Evolutionary conservation across 768 basidiomycete genomes (phyloP).

Genomic region (Termitomyces sp.): DNA sequence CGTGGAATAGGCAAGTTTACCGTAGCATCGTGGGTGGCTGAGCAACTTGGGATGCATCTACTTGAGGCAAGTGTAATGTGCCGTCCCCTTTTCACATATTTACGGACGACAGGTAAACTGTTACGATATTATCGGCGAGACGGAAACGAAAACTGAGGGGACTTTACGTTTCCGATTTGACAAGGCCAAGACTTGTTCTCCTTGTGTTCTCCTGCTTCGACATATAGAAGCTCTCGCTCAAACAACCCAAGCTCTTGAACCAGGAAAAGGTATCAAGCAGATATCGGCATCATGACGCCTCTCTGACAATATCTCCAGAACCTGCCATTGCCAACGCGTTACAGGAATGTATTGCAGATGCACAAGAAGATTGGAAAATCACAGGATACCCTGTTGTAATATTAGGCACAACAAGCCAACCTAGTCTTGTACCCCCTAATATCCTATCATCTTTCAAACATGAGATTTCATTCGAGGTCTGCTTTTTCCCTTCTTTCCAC

Average conservation of each 20-base stretch:
- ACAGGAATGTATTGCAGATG: conserved; percentile 58
- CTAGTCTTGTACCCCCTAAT: conserved; percentile 57
- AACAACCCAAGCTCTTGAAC: conserved; percentile 59
- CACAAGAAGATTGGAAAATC: conserved; percentile 52
- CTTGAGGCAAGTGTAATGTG: conserved; percentile 53
- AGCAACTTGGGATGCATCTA: conserved; percentile 69
- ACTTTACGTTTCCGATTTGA: conserved; percentile 71
- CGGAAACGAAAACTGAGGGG: conserved; percentile 69
- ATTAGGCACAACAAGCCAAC: conserved; percentile 68
- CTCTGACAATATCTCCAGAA: conserved; percentile 36
- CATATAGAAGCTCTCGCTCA: conserved; percentile 79
- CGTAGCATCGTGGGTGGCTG: conserved; percentile 50
- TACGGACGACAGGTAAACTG: conserved; percentile 67
- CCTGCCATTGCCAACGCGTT: conserved; percentile 53
- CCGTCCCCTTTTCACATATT: not conserved
- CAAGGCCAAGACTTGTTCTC: conserved; percentile 72
- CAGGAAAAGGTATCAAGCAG: conserved; percentile 55
- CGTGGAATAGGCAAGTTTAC: conserved; percentile 83
- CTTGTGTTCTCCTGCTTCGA: conserved; percentile 79
- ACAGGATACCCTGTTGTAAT: conserved; percentile 73
- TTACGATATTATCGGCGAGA: conserved; percentile 79
- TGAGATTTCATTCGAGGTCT: conserved; percentile 71
- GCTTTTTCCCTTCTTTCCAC: conserved; percentile 5
- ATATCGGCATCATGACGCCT: not conserved
- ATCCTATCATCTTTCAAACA: conserved; percentile 82